These are phyloP conservation scores for Sicyos baderoa DNA, from an alignment of 306 rosid species.

Conservation along the genomic window DNA sequence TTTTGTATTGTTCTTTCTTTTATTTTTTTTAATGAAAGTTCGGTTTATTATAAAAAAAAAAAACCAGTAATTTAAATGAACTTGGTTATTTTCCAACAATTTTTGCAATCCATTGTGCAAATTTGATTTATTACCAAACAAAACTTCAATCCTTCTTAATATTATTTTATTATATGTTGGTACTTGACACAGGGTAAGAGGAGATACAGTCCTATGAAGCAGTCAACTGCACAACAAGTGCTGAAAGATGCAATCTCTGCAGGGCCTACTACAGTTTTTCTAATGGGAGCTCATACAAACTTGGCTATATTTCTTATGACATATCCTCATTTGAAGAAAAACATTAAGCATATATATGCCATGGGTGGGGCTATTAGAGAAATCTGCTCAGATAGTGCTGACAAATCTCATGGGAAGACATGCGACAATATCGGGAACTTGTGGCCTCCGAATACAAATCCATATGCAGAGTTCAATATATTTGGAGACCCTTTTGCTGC, in stretches of 20 bases:
- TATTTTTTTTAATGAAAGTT: too few species aligned
- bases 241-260: slow-evolving; percentile 64
- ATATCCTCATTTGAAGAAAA: slow-evolving; percentile 67
- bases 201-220: slow-evolving; percentile 54
- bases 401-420: slow-evolving; percentile 26
- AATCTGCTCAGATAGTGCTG: slow-evolving; percentile 51
- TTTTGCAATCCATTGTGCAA: not conserved
- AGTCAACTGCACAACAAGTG: slow-evolving; percentile 73
- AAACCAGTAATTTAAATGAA: not conserved
- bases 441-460: slow-evolving; percentile 33
- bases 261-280: slow-evolving; percentile 56
- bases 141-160: not conserved
- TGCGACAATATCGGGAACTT: slow-evolving; percentile 15
- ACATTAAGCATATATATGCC: slow-evolving; percentile 64
- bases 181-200: slow-evolving; percentile 52
- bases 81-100: not conserved
- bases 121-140: not conserved
- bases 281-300: slow-evolving; percentile 74
- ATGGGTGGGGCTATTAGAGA: slow-evolving; percentile 96
- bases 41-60: too few species aligned
- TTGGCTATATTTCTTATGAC: slow-evolving; percentile 74
- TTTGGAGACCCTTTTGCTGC: slow-evolving; percentile 96
- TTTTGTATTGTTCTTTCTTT: too few species aligned
- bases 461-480: slow-evolving; percentile 83
- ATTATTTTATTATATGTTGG: not conserved